Percentiles rank a stretch among this genome's conserved stretches.
These are phyloP conservation scores for Phytophthora citricola DNA, from an alignment of 352 stramenopile genomes.

Conservation along the genomic window DNA sequence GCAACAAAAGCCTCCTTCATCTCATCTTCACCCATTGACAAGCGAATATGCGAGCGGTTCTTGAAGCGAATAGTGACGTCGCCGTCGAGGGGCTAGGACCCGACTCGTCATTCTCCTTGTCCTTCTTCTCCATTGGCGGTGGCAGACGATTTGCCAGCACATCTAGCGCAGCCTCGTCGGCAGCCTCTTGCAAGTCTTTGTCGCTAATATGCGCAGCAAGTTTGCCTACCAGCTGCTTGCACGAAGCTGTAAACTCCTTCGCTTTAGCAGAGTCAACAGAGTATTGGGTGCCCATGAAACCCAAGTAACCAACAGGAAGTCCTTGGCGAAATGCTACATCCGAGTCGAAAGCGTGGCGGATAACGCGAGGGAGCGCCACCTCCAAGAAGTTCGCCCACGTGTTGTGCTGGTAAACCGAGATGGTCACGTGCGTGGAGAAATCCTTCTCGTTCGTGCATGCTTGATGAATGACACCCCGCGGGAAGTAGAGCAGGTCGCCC, in stretches of 20 bases:
- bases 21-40: slow-evolving; percentile 72
- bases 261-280: slow-evolving; percentile 44
- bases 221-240: slow-evolving; percentile 59
- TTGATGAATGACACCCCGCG: slow-evolving; percentile 82
- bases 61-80: slow-evolving; percentile 66
- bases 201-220: slow-evolving; percentile 55
- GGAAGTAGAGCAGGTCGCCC: slow-evolving; percentile 89
- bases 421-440: slow-evolving; percentile 89
- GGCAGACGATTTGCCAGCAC: slow-evolving; percentile 80
- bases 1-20: slow-evolving; percentile 65
- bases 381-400: slow-evolving; percentile 91
- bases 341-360: slow-evolving; percentile 81
- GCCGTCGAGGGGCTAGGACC: slow-evolving; percentile 51
- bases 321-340: slow-evolving; percentile 78
- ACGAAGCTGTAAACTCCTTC: slow-evolving; percentile 51
- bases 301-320: slow-evolving; percentile 76
- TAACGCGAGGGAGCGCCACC: slow-evolving; percentile 73
- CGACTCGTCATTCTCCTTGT: slow-evolving; percentile 23
- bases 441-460: slow-evolving; percentile 73
- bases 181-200: slow-evolving; percentile 69
- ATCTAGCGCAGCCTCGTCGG: slow-evolving; percentile 81
- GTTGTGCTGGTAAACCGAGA: slow-evolving; percentile 90
- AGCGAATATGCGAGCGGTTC: slow-evolving; percentile 70
- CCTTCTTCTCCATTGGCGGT: slow-evolving; percentile 26
- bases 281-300: slow-evolving; percentile 80